Evolutionary conservation across 768 basidiomycete genomes (phyloP), one percentile per base, ranked within the genome.

Genomic region (Aureoboletus auriporus): DNA sequence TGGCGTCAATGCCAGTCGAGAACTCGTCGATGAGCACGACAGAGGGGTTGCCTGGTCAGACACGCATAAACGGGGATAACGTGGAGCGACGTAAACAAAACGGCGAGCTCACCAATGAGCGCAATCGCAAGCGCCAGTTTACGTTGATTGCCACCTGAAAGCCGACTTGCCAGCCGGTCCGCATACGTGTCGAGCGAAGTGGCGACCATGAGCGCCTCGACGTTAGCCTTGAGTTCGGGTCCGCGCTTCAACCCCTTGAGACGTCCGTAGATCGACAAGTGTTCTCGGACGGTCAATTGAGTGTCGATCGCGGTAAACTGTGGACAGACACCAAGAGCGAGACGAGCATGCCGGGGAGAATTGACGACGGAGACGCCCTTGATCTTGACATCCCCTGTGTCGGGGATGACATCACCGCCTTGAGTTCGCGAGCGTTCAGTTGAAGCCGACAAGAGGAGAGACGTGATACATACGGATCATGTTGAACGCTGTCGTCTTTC

Each of bases 1-100:
- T 87, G 7, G 87, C 84, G 60, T 89, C 89, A 41, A 90, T 80
- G 6, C 89, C 89, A 3, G 86, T 88, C 6, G 85, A 88, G 63
- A 88, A 90, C 59, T 90, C 87, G 52, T 91, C 89, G 39, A 91
- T 89, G 17, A 90, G 75, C 3, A 90, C 70, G 4, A 89, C 88
- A 4, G 84, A 70, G 5, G 88, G 84, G 55, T 89, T 89, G 6
- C 86, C 86, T 83, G 44, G 3, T 29, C 11, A 4, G 11, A 41
- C 14, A 36, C 14, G 28, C n/a, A 40, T 44, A 33, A 42, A 6
- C 10, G 17, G 27, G 3, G n/a, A 12, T 11, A 5, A 23, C n/a
- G 5, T 33, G 12, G 5, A 13, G 6, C 1, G 8, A 27, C 4
- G 31, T n/a, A 30, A 9, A 35, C 8, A 10, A 36, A 27, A 27